A percentile compares a stretch with the other conserved stretches of the same genome.
Conservation (phyloP, 345 rosid genomes). For the Syzygium aqueum region DNA sequence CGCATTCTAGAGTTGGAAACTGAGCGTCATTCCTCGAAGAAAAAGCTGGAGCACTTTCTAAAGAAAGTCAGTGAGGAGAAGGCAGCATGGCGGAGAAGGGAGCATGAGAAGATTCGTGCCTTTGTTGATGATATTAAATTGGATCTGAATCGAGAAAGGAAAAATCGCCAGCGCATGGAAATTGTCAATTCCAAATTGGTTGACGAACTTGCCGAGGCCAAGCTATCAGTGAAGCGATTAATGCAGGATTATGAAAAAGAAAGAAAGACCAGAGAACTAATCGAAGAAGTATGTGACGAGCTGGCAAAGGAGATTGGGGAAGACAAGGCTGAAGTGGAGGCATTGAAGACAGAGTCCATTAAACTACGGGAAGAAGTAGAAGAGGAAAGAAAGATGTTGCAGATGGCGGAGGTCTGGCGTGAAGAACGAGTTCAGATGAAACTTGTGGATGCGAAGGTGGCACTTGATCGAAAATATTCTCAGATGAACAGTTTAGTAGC, state of each 20-base stretch:
- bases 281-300: constrained; percentile 90
- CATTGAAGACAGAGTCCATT: constrained; percentile 55
- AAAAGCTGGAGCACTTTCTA: constrained; percentile 80
- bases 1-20: constrained; percentile 55
- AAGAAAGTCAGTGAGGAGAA: constrained; percentile 82
- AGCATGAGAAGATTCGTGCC: constrained; percentile 80
- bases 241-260: constrained; percentile 67
- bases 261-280: constrained; percentile 56
- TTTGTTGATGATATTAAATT: constrained; percentile 55
- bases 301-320: constrained; percentile 80
- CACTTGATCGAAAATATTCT: constrained; percentile 46
- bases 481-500: constrained; percentile 54
- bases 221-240: constrained; percentile 45
- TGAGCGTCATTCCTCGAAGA: constrained; percentile 59
- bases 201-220: constrained; percentile 68
- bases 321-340: constrained; percentile 74
- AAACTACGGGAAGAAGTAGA: constrained; percentile 61
- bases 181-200: constrained; percentile 59
- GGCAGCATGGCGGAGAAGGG: constrained; percentile 71
- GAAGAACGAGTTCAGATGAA: constrained; percentile 97
- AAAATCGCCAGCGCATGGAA: constrained; percentile 64
- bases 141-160: constrained; percentile 61
- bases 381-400: constrained; percentile 85
- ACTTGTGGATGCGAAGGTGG: constrained; percentile 73
- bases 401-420: constrained; percentile 98